These are phyloP conservation scores for Aspergillus heteromorphus DNA, from an alignment of 495 filamentous ascomycete species.

Conservation along the genomic window DNA sequence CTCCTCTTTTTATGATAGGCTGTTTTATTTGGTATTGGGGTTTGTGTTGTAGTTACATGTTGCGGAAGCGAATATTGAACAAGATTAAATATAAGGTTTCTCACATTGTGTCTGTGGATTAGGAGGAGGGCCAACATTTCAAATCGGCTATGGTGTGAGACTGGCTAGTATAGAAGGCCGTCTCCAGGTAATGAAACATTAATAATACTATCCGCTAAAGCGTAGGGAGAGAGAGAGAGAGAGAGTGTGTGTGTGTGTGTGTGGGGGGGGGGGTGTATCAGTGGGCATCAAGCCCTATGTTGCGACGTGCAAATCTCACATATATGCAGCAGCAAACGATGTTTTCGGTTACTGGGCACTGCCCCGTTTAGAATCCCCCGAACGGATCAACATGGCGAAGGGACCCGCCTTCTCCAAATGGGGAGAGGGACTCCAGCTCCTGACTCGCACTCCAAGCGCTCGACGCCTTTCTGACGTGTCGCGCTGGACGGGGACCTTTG, in stretches of 20 bases:
- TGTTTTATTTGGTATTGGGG: too few species aligned
- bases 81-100: too few species aligned
- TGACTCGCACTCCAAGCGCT: conserved; percentile 34
- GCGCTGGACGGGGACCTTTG: conserved; percentile 13
- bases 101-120: too few species aligned
- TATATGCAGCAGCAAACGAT: background rate
- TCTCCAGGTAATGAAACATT: background rate
- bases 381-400: conserved; percentile 35
- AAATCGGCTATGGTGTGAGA: background rate
- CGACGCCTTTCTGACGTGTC: conserved; percentile 31
- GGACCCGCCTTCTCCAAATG: conserved; percentile 29
- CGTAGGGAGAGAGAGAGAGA: too few species aligned
- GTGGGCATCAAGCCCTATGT: background rate
- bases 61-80: too few species aligned
- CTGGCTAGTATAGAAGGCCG: background rate
- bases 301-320: background rate
- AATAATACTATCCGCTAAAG: background rate
- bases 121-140: too few species aligned
- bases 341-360: too few species aligned
- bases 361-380: conserved; percentile 1
- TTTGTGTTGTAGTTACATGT: too few species aligned
- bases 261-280: background rate
- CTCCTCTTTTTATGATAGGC: too few species aligned
- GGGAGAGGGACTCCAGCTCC: conserved; percentile 28
- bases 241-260: too few species aligned